Conservation (phyloP, 129 eudicot species). For the Ambrosia artemisiifolia region DNA sequence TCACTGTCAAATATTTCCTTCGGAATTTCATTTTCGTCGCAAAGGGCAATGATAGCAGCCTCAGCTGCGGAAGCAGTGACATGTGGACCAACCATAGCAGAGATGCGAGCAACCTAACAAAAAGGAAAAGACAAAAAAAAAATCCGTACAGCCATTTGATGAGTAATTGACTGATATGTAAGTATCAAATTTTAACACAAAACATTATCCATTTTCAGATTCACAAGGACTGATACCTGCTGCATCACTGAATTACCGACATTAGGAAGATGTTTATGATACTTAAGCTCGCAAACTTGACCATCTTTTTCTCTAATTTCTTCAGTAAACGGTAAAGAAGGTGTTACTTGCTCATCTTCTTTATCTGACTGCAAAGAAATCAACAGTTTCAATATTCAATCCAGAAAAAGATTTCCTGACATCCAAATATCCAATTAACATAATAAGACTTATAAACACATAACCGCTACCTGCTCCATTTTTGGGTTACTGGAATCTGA, state of each 20-base stretch:
- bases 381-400: not conserved
- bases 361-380: constrained; percentile 25
- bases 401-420: not conserved
- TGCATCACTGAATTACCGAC: constrained; percentile 41
- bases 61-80: constrained; percentile 77
- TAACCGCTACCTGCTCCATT: constrained; percentile 49
- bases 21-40: constrained; percentile 68
- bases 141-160: not conserved
- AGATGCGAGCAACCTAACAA: constrained; percentile 65
- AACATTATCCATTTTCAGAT: not conserved
- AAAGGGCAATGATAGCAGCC: constrained; percentile 81
- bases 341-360: constrained; percentile 22
- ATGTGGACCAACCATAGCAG: constrained; percentile 70
- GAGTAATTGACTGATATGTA: not conserved
- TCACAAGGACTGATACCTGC: constrained; percentile 35
- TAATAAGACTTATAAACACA: constrained; percentile 9
- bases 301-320: constrained; percentile 38
- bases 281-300: constrained; percentile 33
- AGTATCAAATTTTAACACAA: not conserved
- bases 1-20: constrained; percentile 65
- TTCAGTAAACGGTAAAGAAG: constrained; percentile 35
- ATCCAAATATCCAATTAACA: constrained; percentile 6
- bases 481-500: constrained; percentile 44
- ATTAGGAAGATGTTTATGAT: constrained; percentile 44
- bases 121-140: not conserved